Evolutionary conservation across 73 alveolate species (phyloP).

Genomic region (Paramecium tetraurelia): DNA sequence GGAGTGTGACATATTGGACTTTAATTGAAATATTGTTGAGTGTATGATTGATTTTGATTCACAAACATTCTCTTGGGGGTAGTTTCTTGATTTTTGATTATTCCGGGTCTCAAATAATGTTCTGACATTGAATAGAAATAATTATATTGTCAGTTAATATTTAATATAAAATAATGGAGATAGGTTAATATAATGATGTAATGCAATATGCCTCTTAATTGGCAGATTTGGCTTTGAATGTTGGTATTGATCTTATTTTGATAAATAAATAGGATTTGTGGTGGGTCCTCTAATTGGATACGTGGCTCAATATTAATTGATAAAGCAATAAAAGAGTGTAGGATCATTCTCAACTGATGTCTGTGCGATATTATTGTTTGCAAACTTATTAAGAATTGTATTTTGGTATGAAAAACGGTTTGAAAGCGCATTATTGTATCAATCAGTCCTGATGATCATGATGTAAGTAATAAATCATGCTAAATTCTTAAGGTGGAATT

Average conservation of each 20-base stretch:
- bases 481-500: not conserved
- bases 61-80: not conserved
- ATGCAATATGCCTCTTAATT: not conserved
- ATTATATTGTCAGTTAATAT: not conserved
- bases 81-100: not conserved
- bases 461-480: not conserved
- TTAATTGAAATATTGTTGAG: not conserved
- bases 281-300: constrained; percentile 52
- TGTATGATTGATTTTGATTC: not conserved
- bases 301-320: constrained; percentile 6
- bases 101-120: not conserved
- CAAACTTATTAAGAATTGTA: constrained; percentile 48
- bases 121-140: not conserved
- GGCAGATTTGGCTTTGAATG: not conserved
- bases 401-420: not conserved
- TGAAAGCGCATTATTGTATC: not conserved
- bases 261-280: not conserved
- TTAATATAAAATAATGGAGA: not conserved
- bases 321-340: not conserved
- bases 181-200: not conserved
- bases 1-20: not conserved
- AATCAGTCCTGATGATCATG: constrained; percentile 2
- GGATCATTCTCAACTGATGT: constrained; percentile 49
- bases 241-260: constrained; percentile 20
- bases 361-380: constrained; percentile 47